Evolutionary conservation across 2,329 filamentous ascomycete genomes (phyloP), one percentile per base, ranked within the genome.

Genomic region (Xylariomycetidae sp.): DNA sequence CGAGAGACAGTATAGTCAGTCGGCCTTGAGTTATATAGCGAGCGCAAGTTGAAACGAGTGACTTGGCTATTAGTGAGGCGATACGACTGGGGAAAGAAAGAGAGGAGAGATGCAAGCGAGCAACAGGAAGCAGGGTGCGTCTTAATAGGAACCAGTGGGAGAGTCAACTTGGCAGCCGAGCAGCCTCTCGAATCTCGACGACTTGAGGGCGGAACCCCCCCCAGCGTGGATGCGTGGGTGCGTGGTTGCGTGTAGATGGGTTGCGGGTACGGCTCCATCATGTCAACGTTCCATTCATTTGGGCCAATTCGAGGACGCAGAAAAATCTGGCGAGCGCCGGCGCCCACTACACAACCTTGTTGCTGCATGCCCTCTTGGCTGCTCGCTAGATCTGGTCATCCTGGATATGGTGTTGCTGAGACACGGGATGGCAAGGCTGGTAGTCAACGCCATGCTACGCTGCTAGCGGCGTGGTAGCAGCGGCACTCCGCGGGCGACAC

Each of bases 11-110:
- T 29, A 31, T 31, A 39, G 32, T 33, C 31, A 34, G 32, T 33
- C 18, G 12, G 31, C 33, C 20, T 18, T n/a, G 28, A 36, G 37
- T 37, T 34, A 40, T 26, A 32, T 14, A 30, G 27, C 16, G 10
- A 34, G 25, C 33, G 26, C 38, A 44, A 45, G 44, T 34, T 23
- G 15, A 38, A 46, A 38, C 43, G 40, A 47, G 42, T 46, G 43
- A 45, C 40, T 44, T 37, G 38, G 26, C 10, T 13, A 25, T 32
- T 38, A 30, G 36, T 27, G 31, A 34, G 31, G 30, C 39, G 35
- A 38, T 39, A 37, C 19, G 17, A 19, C 19, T 27, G 34, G 31
- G 34, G 34, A 35, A 34, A 39, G 27, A 38, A 31, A 19, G n/a
- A 22, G 28, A 20, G 29, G 29, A 29, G 23, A 15, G 30, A 34